A percentile compares a stretch with the other conserved stretches of the same genome.
These are phyloP conservation scores for Chrysophaeum taylorii DNA, from an alignment of 352 stramenopile genomes.

Conservation along the genomic window DNA sequence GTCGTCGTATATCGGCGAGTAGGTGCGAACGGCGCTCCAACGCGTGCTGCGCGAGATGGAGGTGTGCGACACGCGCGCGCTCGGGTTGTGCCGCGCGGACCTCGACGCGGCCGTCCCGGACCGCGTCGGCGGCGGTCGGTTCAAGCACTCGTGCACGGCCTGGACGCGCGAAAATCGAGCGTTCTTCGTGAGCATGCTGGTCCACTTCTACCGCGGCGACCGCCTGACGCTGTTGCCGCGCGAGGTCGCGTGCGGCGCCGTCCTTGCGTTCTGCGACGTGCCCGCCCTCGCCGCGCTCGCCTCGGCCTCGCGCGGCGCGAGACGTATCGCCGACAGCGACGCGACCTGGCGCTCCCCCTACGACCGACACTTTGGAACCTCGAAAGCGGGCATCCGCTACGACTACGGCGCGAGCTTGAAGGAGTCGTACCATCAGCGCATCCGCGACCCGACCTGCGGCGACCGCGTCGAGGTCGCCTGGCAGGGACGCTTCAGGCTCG, in stretches of 20 bases:
- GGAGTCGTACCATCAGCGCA: slow-evolving; percentile 14
- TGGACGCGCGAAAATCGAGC: slow-evolving; percentile 9
- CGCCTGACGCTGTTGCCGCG: neutral
- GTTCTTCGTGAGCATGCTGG: neutral
- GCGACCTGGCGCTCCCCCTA: neutral
- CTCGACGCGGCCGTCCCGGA: neutral
- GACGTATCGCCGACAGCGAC: neutral
- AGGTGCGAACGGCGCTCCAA: too few relatives aligned
- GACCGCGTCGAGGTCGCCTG: slow-evolving; percentile 38
- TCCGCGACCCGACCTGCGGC: slow-evolving; percentile 20
- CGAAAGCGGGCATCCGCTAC: neutral
- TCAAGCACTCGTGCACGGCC: too few relatives aligned
- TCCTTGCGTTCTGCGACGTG: neutral
- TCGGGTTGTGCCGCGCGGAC: neutral
- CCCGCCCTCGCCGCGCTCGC: neutral
- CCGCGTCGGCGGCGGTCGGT: neutral
- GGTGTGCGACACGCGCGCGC: too few relatives aligned
- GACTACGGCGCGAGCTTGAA: neutral
- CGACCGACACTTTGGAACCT: neutral
- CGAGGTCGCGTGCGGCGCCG: neutral
- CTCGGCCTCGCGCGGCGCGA: neutral
- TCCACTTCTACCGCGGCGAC: slow-evolving; percentile 1
- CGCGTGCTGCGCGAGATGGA: too few relatives aligned
- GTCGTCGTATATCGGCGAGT: too few relatives aligned
- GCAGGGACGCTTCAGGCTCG: slow-evolving; percentile 39